Base-by-base conservation (phyloP, 257 asterid species). In the Agastache rugosa region DNA sequence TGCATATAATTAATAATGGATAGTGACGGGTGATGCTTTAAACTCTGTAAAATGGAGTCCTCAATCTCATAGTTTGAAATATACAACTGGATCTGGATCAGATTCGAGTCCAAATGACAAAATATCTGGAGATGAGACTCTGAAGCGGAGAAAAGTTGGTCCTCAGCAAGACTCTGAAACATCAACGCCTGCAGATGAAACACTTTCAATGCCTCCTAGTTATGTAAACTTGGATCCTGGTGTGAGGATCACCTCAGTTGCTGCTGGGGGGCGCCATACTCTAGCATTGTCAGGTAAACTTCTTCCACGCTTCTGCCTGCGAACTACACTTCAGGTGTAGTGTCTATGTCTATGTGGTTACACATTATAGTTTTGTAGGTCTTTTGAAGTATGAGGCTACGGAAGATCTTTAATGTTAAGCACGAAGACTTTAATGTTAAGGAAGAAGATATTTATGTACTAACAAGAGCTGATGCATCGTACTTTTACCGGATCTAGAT, bases 261-360 rank as follows among this genome's bases (percentile, higher is more conserved):
- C 96, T 22, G 97, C 97, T 48, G 97, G 97, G 55, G 96, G 96
- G 16, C 92, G 97, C 64, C 96, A 89, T 68, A 86, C 96, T 4
- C 84, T 91, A 69, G 92, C 86, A 63, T 72, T 87, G 65, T 89
- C 97, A 77, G 96, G 96, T 91, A 82, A 63, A 71, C 42, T 70
- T 51, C 39, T 68, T 80, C 79, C 75, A 50, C 41, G 72, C 55
- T 41, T 69, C 67, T 63, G 62, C 63, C 73, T 19, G 59, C 42
- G 35, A 68, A 60, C 68, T 67, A 44, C 48, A 35, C 25, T 39
- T 45, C 76, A 56, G 42, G 77, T 44, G 82, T 63, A 75, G 85
- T 31, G 63, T 67, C 71, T 73, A 16, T 48, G 63, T n/a, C 80
- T 77, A 67, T 79, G 73, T 84, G 82, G 86, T 81, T 85, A 83